Base-by-base conservation (phyloP, 73 alveolate species). In the Paraurostyla sp. region DNA sequence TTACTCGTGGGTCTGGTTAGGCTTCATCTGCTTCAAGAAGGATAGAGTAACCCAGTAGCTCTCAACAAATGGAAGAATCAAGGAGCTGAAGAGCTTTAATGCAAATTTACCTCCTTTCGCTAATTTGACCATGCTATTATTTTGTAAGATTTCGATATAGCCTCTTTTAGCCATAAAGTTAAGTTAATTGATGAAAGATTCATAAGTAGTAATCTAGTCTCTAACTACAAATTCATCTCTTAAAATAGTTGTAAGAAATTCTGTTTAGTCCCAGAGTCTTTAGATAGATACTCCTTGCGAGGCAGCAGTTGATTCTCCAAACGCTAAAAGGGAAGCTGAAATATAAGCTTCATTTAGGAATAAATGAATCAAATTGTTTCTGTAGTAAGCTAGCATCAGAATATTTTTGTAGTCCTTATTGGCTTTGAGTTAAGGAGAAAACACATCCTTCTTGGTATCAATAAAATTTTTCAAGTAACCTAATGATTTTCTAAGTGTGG, bases 11-110 rank as follows among this genome's bases (percentile, higher is more conserved):
- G 71, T 36, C 41, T 91, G 42, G 4, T 71, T 65, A 30, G 76
- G 84, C 27, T 89, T 48, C 60, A 96, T 63, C 27, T 95, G 81
- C 35, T 68, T 94, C 20, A 93, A 59, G 85, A 68, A 94, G 38
- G 94, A 90, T 25, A 94, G 57, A 0, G 97, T 91, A 22, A 92
- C 87, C 99, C 99, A 96, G 87, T 93, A 96, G 33, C 97, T 57
- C 29, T 96, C 99, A 41, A 96, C 91, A 27, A 96, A 65, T 0
- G 99, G 99, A 92, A 94, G 91, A 35, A 96, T 38, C 32, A 96
- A 76, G 23, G 96, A 87, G 69, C 96, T 89, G 35, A 95, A 73
- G 93, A 96, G 85, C 51, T 71, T 73, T 20, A 91, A 41, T 56
- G 95, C 90, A 23, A 85, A 49, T 43, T 93, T 88, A 32, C 97